Base-by-base conservation (phyloP, 2,329 filamentous ascomycete genomes). In the Hypoxylon sp. region DNA sequence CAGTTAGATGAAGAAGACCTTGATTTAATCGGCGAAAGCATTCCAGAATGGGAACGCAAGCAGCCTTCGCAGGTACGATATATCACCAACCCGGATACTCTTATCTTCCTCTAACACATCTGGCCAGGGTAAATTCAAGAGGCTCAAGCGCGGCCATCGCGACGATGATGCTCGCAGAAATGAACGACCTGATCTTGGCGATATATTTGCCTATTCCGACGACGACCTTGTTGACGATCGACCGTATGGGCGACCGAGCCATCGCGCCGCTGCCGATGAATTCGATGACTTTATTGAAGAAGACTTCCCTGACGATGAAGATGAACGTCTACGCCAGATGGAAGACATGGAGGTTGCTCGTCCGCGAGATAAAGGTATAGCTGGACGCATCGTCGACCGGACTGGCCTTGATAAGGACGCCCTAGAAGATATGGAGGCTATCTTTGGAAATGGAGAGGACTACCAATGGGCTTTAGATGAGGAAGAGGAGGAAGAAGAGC, bases 211-310 rank as follows among this genome's bases (percentile, higher is more conserved):
- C 36, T 95, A 97, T 72, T 95, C 98, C 58, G 95, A 98, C 68
- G 94, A 97, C 60, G 89, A 92, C 17, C 89, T 86, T 63, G 85
- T 69, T 60, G 86, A 88, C 5, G 85, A 87, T 41, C 81, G 85
- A 63, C 78, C 79, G 2, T 88, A 87, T 63, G 81, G 80, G 34
- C 81, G 87, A 69, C 80, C 83, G 4, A 83, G 79, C 69, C 87
- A 88, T 67, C 86, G 91, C 64, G 84, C 85, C 36, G 84, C 87
- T 67, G 87, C 88, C 50, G 92, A 97, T 79, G 93, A 97, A 75
- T 93, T 97, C 79, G 93, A 93, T 67, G 94, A 95, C 78, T 99
- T 99, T 80, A 99, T 99, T 76, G 95, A 98, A 78, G 94, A 98
- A 74, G 96, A 98, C 75, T 94, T 93, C 68, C 93, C 94, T 53